Evolutionary conservation across 73 alveolate genomes (phyloP).

Genomic region (Tetrahymena malaccensis): DNA sequence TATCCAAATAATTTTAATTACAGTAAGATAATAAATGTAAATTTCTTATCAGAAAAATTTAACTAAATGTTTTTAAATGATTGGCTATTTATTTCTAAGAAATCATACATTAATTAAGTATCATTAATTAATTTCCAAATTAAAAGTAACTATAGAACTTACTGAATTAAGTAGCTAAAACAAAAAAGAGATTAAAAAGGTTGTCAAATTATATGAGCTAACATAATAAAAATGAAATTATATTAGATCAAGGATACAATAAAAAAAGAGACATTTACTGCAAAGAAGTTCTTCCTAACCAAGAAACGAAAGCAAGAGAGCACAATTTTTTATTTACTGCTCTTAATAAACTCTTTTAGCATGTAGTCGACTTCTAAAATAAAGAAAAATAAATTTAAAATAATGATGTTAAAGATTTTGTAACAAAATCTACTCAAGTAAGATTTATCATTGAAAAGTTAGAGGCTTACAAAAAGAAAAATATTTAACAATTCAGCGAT

Average conservation of each 20-base stretch:
- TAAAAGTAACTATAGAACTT: too few species aligned
- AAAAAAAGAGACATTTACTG: not conserved
- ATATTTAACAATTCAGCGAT: not conserved
- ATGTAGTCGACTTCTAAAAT: not conserved
- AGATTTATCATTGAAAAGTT: not conserved
- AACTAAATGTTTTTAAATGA: too few species aligned
- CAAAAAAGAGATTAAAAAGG: too few species aligned
- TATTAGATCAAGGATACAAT: not conserved
- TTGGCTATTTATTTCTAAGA: too few species aligned
- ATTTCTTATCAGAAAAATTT: too few species aligned
- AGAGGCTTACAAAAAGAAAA: not conserved
- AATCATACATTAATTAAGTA: too few species aligned
- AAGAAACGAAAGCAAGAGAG: not conserved
- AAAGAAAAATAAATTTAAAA: not conserved
- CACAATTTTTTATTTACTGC: not conserved
- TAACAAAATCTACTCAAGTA: not conserved
- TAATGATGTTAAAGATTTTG: not conserved
- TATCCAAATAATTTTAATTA: too few species aligned
- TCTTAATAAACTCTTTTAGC: not conserved
- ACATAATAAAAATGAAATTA: not conserved
- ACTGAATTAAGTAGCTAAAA: too few species aligned
- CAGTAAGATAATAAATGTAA: too few species aligned
- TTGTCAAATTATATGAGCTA: too few species aligned
- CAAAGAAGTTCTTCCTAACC: not conserved
- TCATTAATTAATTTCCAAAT: too few species aligned